phyloP scores from a whole-genome alignment of 352 stramenopile genomes.

The Pythium pyrilobum region DNA sequence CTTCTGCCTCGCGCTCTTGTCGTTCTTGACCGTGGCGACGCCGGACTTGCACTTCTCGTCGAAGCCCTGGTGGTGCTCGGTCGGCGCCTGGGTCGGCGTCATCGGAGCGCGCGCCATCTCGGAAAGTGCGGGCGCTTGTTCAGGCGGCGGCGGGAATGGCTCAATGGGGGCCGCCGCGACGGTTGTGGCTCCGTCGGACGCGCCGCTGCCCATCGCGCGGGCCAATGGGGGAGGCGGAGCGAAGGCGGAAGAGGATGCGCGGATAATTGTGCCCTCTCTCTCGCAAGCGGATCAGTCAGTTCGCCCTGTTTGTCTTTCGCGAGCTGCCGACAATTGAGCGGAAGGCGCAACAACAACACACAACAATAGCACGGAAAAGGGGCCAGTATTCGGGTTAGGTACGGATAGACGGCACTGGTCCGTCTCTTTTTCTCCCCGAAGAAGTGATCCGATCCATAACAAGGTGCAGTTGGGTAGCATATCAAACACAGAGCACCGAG shows the following conservation, averaged over 20 bases:
- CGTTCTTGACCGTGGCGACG: not conserved
- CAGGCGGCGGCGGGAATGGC: not conserved
- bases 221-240: slow-evolving; percentile 1
- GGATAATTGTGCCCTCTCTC: no score
- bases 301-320: slow-evolving; percentile 15
- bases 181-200: slow-evolving; percentile 3
- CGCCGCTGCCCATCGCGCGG: slow-evolving; percentile 1
- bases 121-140: not conserved
- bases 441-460: not conserved
- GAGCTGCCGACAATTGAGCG: not conserved
- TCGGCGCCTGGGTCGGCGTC: slow-evolving; percentile 10
- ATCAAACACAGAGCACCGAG: no score
- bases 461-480: not conserved
- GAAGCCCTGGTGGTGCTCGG: not conserved
- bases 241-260: slow-evolving; percentile 5
- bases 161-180: not conserved
- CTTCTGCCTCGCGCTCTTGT: not conserved
- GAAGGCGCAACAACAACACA: slow-evolving; percentile 2
- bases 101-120: slow-evolving; percentile 9
- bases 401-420: slow-evolving; percentile 3
- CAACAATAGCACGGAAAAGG: not conserved
- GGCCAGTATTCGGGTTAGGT: slow-evolving; percentile 17
- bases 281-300: slow-evolving; percentile 17
- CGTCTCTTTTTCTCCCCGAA: not conserved
- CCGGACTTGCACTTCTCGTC: not conserved